These are phyloP conservation scores for Cyathus pygmaeus DNA, from an alignment of 1,284 basidiomycete genomes.

Conservation along the genomic window DNA sequence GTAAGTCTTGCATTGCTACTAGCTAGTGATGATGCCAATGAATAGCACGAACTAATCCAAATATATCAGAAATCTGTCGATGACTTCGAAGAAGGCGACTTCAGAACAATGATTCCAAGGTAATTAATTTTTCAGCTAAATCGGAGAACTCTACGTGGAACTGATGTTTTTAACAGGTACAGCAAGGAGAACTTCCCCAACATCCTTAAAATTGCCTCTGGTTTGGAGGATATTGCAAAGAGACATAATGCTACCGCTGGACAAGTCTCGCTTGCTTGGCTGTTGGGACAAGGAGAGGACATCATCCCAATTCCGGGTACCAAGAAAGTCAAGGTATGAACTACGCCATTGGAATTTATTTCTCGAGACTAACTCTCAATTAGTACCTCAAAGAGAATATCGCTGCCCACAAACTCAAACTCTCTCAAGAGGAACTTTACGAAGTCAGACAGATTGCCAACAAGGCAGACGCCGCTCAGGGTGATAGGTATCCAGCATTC, in stretches of 20 bases:
- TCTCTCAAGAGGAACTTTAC: slow-evolving; percentile 47
- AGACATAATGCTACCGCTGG: slow-evolving; percentile 60
- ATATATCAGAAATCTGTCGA: slow-evolving; percentile 58
- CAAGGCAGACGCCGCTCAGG: slow-evolving; percentile 31
- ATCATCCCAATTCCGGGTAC: slow-evolving; percentile 67
- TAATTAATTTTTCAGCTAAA: slow-evolving; percentile 17
- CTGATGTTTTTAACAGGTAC: not conserved
- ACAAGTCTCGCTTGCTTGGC: slow-evolving; percentile 71
- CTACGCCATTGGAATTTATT: not conserved
- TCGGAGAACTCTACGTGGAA: not conserved
- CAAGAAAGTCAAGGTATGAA: slow-evolving; percentile 50
- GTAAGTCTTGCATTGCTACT: no score
- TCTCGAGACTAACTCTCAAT: slow-evolving; percentile 1
- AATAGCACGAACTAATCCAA: no score
- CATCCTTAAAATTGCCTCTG: slow-evolving; percentile 62
- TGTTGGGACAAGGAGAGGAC: slow-evolving; percentile 62
- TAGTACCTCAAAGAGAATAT: slow-evolving; percentile 56
- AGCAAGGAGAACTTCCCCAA: slow-evolving; percentile 63
- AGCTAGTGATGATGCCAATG: no score
- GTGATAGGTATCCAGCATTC: slow-evolving; percentile 25
- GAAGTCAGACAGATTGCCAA: slow-evolving; percentile 47
- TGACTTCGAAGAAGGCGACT: slow-evolving; percentile 64
- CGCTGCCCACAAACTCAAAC: slow-evolving; percentile 42
- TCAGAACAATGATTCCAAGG: slow-evolving; percentile 48
- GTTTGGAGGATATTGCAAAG: slow-evolving; percentile 54